A percentile compares a stretch with the other conserved stretches of the same genome.
These are phyloP conservation scores for Mastigamoeba balamuthi DNA, from an alignment of 78 protist genomes.

Conservation along the genomic window DNA sequence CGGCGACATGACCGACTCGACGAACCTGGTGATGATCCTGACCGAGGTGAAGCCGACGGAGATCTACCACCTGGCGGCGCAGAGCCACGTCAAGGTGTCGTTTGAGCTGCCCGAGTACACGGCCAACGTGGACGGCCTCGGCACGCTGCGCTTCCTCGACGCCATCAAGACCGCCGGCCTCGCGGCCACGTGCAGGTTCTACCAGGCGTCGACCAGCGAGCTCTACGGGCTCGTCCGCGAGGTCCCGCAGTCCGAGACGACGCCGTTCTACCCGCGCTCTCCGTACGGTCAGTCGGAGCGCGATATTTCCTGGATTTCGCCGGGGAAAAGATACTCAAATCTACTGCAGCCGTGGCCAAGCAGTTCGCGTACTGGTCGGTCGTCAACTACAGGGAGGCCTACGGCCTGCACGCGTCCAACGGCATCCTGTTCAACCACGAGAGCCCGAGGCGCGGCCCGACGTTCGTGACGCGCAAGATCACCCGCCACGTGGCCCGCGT, in stretches of 20 bases:
- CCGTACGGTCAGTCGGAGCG: constrained; percentile 55
- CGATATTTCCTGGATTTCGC: too few species aligned
- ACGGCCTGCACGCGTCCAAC: constrained; percentile 70
- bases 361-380: constrained; percentile 84
- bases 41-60: constrained; percentile 56
- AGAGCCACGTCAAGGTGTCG: constrained; percentile 66
- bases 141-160: constrained; percentile 77
- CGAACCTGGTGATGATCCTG: constrained; percentile 36
- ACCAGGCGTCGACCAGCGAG: constrained; percentile 87
- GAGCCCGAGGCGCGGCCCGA: constrained; percentile 63
- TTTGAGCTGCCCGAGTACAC: constrained; percentile 91
- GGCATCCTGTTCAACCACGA: constrained; percentile 95
- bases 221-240: constrained; percentile 84
- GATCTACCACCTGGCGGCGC: constrained; percentile 86
- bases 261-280: constrained; percentile 93
- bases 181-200: constrained; percentile 27
- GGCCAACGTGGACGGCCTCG: constrained; percentile 80
- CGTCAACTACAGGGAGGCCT: constrained; percentile 91
- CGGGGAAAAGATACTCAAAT: too few species aligned
- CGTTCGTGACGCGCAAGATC: constrained; percentile 91
- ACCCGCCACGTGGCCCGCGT: constrained; percentile 83
- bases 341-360: constrained; percentile 83
- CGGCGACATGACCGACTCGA: constrained; percentile 83
- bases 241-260: constrained; percentile 76
- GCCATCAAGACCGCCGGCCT: constrained; percentile 80